Base-by-base conservation (phyloP, 2,329 filamentous ascomycete genomes). In the Fusarium euwallaceae region DNA sequence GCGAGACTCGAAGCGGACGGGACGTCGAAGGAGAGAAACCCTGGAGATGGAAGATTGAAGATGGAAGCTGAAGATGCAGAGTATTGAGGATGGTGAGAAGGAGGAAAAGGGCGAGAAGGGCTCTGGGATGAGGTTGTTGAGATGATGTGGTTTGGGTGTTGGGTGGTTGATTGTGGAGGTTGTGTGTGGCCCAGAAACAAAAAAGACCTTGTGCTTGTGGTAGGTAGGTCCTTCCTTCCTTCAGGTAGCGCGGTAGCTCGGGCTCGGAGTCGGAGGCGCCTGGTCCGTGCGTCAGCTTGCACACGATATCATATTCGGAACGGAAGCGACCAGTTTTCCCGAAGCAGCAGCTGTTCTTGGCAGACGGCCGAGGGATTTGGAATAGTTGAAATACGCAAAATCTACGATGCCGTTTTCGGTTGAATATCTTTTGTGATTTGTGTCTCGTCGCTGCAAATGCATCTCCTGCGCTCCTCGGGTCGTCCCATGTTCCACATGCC, bases 311-410 rank as follows among this genome's bases (percentile, higher is more conserved):
- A 71, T 74, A 51, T 36, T 66, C 73, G 70, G 70, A 69, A 64
- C 64, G 61, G 61, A 71, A 73, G 67, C 58, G 67, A 61, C 56
- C 67, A 66, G 65, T 76, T 76, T 76, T 72, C 73, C 73, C 73
- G 71, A 71, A 51, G 27, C 37, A 72, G 62, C 71, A 61, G 64
- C 59, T 45, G 11, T 20, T 60, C 36, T 60, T 41, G 56, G 56
- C 56, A 36, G 24, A 51, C 9, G 45, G 16, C 45, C 14, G 45
- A 51, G 24, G 45, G 4, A 51, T 51, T n/a, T 51, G 45, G 45
- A 51, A 51, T 27, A 51, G 45, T 22, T 17, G 16, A 51, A 48
- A 48, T 29, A 29, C 5, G 45, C 45, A 51, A 51, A 51, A 51
- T 51, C 24, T 51, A 51, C 24, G 17, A 10, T 51, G 45, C 22